These are phyloP conservation scores for Yarrowia hollandica DNA, from an alignment of 805 yeast species.

Conservation along the genomic window DNA sequence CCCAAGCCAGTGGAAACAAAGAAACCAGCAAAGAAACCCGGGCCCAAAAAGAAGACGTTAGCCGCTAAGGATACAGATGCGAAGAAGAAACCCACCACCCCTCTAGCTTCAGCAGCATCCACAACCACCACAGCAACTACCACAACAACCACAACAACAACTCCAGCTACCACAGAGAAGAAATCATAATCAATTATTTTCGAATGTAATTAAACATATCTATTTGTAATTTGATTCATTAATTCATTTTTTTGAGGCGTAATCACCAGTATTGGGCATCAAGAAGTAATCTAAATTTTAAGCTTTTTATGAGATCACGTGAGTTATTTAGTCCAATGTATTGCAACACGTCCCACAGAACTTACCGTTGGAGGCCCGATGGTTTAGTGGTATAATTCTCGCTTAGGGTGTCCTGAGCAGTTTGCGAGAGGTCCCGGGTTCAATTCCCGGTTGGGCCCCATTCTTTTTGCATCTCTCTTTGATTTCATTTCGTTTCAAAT, in stretches of 20 bases:
- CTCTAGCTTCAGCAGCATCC: background rate
- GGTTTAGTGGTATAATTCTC: constrained; percentile 29
- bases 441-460: constrained; percentile 29
- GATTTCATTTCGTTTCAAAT: too few relatives aligned
- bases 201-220: background rate
- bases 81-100: constrained; percentile 20
- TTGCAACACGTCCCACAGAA: background rate
- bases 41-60: constrained; percentile 28
- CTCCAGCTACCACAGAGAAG: constrained; percentile 7
- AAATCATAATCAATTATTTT: background rate
- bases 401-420: constrained; percentile 29
- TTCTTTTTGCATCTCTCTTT: constrained; percentile 7
- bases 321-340: background rate
- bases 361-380: constrained; percentile 14
- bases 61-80: constrained; percentile 29
- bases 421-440: constrained; percentile 30
- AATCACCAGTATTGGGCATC: too few relatives aligned
- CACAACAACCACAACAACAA: constrained; percentile 1
- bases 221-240: too few relatives aligned
- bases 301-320: constrained; percentile 1
- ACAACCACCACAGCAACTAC: constrained; percentile 3
- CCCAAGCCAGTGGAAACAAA: constrained; percentile 41
- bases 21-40: constrained; percentile 26
- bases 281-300: background rate
- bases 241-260: background rate